Base-by-base conservation (phyloP, 805 yeast species). In the Candida sanyiensis region DNA sequence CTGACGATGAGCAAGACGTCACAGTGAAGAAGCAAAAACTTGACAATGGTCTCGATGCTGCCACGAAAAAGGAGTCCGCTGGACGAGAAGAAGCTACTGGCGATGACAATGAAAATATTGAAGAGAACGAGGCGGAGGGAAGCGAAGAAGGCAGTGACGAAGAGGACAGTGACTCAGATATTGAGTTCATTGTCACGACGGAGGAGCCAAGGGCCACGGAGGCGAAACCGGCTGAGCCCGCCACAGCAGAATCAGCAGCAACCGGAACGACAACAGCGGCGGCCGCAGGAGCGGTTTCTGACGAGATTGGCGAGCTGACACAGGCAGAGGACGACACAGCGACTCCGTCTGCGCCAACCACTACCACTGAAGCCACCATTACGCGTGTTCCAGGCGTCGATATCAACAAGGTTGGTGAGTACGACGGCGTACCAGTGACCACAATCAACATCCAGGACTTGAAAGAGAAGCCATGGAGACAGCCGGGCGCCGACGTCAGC, bases 391-490 rank as follows among this genome's bases (percentile, higher is more conserved):
- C 67, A 6, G 69, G 75, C 0, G 54, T 83, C 12, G 88, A 86
- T 50, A 70, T 87, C n/a, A 77, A 83, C 50, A 73, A 74, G 29
- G 78, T 83, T 15, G 94, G 87, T 2, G 77, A 73, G 44, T 72
- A 71, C 43, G 83, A 88, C 37, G 97, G 95, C 3, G 72, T 76
- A 49, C 95, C 95, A 4, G 67, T 93, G 35, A 85, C 95, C 0
- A 78, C 83, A 48, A 70, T 90, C 10, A 82, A 84, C 44, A 70
- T 90, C 9, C 90, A 83, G 44, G 82, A 80, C 38, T 64, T 89
- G 35, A 87, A 85, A 47, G 95, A 88, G 48, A 94, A 94, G 64
- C 99, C 99, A 7, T 93, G 99, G 99, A 75, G 98, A 57, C 79
- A 84, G 47, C 97, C 97, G 1, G 98, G 97, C 27, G 95, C 96